Evolutionary conservation across 495 filamentous ascomycete species (phyloP), one percentile per base, ranked within the genome.

Genomic region (Hyaloscypha hepaticicola): DNA sequence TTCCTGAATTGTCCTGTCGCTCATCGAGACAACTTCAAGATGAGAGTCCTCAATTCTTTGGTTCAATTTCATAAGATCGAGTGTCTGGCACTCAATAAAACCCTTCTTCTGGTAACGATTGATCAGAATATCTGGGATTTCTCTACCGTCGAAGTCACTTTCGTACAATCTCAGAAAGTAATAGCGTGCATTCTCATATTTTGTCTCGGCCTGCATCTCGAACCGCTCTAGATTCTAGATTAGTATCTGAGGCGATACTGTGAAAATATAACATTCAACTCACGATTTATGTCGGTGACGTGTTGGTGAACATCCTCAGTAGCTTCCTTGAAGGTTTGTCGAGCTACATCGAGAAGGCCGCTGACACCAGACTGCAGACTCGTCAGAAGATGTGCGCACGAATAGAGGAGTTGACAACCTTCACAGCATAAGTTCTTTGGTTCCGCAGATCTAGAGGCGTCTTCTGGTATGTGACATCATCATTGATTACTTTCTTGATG

Each of bases 341-440:
- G 84, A 55, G 92, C 91, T 60, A 95, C 89, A 75, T 97, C 93
- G 19, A 98, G 82, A 3, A 97, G 82, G 28, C 90, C 91, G 71
- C 93, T 92, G 22, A 95, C 86, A 9, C 90, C 91, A 60, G 91
- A 87, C 90, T 93, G 68, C 21, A 24, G 21, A 61, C 5, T 29
- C 24, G 38, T 68, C 5, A 66, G 58, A 52, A 27, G 16, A 1
- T 26, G 16, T 9, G 4, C 27, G 0, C 4, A 14, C 9, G 31
- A 7, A 69, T 52, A 19, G 9, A 41, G 28, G 0, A 3, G 7
- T 25, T 19, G 4, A 67, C 63, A 69, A 92, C 91, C 80, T 89
- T 95, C 41, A 99, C 86, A 58, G 95, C 95, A 76, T 96, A 97
- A 14, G 91, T 92, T 55, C 95, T 82, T 74, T 99, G 96, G 69